Evolutionary conservation across 148 eudicot genomes (phyloP), one percentile per base, ranked within the genome.

Genomic region (Cornus suecica): DNA sequence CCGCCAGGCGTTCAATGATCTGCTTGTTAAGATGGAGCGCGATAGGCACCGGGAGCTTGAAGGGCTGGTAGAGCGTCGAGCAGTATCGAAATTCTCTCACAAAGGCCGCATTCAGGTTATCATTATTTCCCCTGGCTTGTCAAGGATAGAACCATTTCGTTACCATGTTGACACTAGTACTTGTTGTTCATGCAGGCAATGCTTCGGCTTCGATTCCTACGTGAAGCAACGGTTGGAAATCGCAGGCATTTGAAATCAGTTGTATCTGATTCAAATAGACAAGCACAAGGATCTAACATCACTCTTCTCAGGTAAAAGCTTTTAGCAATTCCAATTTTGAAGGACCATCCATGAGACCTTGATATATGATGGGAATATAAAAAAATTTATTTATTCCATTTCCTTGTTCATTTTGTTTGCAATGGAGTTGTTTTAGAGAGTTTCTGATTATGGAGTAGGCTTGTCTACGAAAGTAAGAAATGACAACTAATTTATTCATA

Each of bases 91-190:
- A 28, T 94, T 94, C 72, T 80, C 90, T 0, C 87, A 90, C 20
- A 83, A 90, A 67, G 97, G 94, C 32, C 89, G 90, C 67, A 87
- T 93, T 83, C 97, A 91, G 92, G 98, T 45, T 9, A 28, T 25
- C 22, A 8, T 54, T 54, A 1, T 54, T 5, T 54, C 61, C 61
- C 23, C 61, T 15, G 4, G 62, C 5, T 52, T 52, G 16, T 52
- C 20, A 52, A 52, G 42, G 42, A 52, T 14, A 20, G 3, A 20
- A 52, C 2, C 5, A n/a, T 2, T 58, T 58, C 20, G 22, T 20
- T 18, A 58, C 62, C 3, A 58, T 20, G 8, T 58, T 5, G 22
- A 58, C 2, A 58, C 24, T 58, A 37, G 7, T 4, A 14, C 62
- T 20, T 58, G 8, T 5, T 22, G 1, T 58, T 2, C 25, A 14